Base-by-base conservation (phyloP, 129 eudicot genomes). In the Erigeron canadensis region DNA sequence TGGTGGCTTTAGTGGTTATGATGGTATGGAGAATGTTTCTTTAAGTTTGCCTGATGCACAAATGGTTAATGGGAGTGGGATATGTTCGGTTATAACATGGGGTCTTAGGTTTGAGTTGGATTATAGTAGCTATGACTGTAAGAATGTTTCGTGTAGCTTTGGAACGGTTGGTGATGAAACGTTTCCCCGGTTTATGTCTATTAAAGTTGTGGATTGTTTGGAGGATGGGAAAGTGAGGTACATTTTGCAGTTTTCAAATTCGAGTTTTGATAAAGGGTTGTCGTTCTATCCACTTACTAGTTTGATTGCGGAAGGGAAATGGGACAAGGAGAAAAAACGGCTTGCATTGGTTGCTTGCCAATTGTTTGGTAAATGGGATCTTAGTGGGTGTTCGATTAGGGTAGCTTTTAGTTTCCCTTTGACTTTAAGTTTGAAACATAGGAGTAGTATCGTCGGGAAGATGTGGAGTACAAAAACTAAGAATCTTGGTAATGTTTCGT, bases 271-370 rank as follows among this genome's bases (percentile, higher is more conserved):
- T 60, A 80, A 78, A 43, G 77, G 65, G 6, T 80, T 70, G 58
- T 78, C 86, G 1, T 81, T 87, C 78, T 74, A 87, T 66, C 96
- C 96, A 7, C 78, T 69, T 67, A 66, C 79, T 57, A 79, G 85
- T 5, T 60, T 94, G 75, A 82, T 94, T 75, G 89, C 87, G 39
- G 98, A 94, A 81, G 98, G 98, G 75, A 77, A 18, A 37, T 94
- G 98, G 98, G 81, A 94, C 78, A 46, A n/a, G 75, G 68, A 79
- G 74, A 85, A 77, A 54, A 94, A 69, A 56, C 85, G 80, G 42
- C 73, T 89, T 65, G 76, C 46, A 59, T 78, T 90, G 79, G 91
- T 90, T 68, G 98, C 89, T 7, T 94, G 98, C 69, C 86, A 81
- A 65, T 73, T 93, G 72, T 71, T 82, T 5, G 66, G 70, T 73